These are phyloP conservation scores for Apocynum venetum DNA, from an alignment of 257 asterid genomes.

Conservation along the genomic window DNA sequence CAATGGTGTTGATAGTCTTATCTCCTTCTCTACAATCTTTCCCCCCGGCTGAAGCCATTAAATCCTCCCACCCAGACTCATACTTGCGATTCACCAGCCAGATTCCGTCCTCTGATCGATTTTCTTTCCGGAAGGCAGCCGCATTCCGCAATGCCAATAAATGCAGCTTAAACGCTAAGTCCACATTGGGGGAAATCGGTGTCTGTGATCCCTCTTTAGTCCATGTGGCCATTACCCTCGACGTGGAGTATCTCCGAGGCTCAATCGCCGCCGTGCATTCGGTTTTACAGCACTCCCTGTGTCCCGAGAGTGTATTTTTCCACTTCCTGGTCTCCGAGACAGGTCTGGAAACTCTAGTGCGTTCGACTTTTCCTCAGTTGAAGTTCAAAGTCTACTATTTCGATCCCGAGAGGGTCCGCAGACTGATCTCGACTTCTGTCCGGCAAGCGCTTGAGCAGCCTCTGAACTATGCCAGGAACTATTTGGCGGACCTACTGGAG, in stretches of 20 bases:
- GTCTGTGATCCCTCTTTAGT: constrained; percentile 74
- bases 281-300: constrained; percentile 63
- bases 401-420: constrained; percentile 79
- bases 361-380: constrained; percentile 74
- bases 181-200: constrained; percentile 29
- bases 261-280: constrained; percentile 95
- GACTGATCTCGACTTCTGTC: constrained; percentile 74
- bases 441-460: constrained; percentile 92
- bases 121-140: constrained; percentile 59
- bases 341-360: constrained; percentile 56
- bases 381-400: constrained; percentile 80
- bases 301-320: constrained; percentile 79
- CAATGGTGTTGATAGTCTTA: constrained; percentile 61
- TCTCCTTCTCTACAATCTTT: constrained; percentile 84
- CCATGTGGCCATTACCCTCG: constrained; percentile 91
- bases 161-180: constrained; percentile 33
- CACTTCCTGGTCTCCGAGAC: constrained; percentile 78
- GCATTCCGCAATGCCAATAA: constrained; percentile 57
- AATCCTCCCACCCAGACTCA: constrained; percentile 51
- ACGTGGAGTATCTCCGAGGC: constrained; percentile 76
- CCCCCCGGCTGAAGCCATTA: constrained; percentile 94
- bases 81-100: constrained; percentile 27
- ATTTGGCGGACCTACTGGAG: constrained; percentile 73
- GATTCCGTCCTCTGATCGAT: constrained; percentile 28
- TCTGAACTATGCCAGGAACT: constrained; percentile 76